Evolutionary conservation across 257 asterid genomes (phyloP).

Genomic region (Solanum clarkiae): DNA sequence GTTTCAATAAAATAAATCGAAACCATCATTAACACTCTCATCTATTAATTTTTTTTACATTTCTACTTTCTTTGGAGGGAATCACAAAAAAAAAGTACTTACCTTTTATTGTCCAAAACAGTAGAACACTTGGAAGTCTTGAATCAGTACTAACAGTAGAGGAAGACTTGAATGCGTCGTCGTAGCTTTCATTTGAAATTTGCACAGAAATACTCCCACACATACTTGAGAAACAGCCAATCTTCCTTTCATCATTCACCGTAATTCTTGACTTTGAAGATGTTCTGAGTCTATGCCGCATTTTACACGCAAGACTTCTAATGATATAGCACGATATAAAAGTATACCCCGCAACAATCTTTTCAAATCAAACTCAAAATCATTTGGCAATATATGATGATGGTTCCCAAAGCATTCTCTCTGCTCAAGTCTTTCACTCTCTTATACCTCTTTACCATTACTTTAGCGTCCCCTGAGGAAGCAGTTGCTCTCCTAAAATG

Average conservation of each 20-base stretch:
- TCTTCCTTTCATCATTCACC: background rate
- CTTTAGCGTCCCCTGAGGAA: background rate
- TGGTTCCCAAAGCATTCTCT: background rate
- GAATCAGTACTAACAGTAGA: background rate
- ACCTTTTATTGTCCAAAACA: background rate
- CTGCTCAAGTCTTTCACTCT: background rate
- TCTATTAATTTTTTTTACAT: no score
- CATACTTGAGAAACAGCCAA: background rate
- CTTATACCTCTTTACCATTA: background rate
- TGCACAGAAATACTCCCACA: background rate
- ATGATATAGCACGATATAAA: background rate
- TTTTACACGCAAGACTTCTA: background rate
- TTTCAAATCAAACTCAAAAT: background rate
- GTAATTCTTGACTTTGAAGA: background rate
- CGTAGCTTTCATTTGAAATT: background rate
- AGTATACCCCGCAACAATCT: background rate
- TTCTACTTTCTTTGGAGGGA: background rate
- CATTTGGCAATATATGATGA: background rate
- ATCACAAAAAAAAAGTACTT: background rate
- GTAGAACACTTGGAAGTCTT: background rate
- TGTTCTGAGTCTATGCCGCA: background rate
- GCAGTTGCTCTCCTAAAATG: background rate
- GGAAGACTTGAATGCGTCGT: background rate
- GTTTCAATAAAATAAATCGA: background rate
- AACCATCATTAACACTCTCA: no score